Evolutionary conservation across 2,329 filamentous ascomycete species (phyloP).

Genomic region (Drechslerella dactyloides): DNA sequence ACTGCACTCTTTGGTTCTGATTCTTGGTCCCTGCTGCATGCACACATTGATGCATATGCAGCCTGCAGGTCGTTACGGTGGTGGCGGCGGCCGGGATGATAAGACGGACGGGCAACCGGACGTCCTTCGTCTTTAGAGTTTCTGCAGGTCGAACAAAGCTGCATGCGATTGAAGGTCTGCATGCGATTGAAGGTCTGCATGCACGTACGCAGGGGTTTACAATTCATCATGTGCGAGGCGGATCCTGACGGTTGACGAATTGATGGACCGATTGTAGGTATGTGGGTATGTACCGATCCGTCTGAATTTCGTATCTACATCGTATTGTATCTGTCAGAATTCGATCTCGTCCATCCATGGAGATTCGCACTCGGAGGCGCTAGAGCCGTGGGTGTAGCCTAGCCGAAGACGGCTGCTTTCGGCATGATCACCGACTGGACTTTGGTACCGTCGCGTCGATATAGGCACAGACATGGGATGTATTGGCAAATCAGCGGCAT

Average conservation of each 20-base stretch:
- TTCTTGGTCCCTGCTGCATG: slow-evolving; percentile 22
- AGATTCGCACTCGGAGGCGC: slow-evolving; percentile 5
- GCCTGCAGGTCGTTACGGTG: slow-evolving; percentile 13
- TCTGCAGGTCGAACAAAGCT: neutral
- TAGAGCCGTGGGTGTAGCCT: slow-evolving; percentile 8
- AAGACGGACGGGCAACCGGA: neutral
- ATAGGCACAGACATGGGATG: no score
- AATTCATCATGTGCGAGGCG: no score
- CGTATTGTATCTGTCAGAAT: neutral
- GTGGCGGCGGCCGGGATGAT: slow-evolving; percentile 5
- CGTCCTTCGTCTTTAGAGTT: neutral
- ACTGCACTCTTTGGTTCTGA: neutral
- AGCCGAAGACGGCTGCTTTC: slow-evolving; percentile 8
- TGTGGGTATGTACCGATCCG: no score
- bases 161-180: no score
- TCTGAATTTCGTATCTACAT: no score
- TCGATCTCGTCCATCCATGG: neutral
- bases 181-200: no score
- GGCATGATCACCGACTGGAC: slow-evolving; percentile 29
- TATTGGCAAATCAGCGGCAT: no score
- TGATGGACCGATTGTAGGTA: no score
- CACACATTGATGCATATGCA: slow-evolving; percentile 18
- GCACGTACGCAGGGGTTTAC: no score
- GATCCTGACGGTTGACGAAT: no score
- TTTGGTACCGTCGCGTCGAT: neutral